These are phyloP conservation scores for Talaromyces sp. DNA, from an alignment of 2,329 filamentous ascomycete species.

Conservation along the genomic window DNA sequence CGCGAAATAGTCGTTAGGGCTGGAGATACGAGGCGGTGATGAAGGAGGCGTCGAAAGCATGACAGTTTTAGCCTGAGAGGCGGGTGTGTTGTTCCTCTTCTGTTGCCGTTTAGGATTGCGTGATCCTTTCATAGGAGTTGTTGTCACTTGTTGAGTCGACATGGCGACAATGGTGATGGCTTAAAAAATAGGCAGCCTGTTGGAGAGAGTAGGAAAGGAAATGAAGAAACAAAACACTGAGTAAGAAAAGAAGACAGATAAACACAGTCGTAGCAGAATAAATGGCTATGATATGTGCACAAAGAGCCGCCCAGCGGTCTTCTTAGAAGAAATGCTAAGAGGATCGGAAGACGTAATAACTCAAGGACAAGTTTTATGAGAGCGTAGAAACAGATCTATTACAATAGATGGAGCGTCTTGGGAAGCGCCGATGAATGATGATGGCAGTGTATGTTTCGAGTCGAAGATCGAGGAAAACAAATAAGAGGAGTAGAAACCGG, in stretches of 20 bases:
- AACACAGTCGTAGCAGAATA: slow-evolving; percentile 12
- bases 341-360: slow-evolving; percentile 20
- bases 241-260: slow-evolving; percentile 17
- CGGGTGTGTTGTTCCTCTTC: slow-evolving; percentile 33
- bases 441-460: slow-evolving; percentile 7
- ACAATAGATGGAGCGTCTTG: slow-evolving; percentile 1
- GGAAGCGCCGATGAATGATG: slow-evolving; percentile 4
- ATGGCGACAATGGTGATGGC: slow-evolving; percentile 39
- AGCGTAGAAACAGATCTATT: slow-evolving; percentile 2
- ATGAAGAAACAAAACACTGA: slow-evolving; percentile 17
- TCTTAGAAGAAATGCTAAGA: slow-evolving; percentile 11
- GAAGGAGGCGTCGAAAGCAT: slow-evolving; percentile 35
- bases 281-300: slow-evolving; percentile 14
- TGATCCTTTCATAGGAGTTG: slow-evolving; percentile 34
- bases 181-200: slow-evolving; percentile 52
- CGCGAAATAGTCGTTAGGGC: slow-evolving; percentile 30
- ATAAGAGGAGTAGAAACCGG: slow-evolving; percentile 3
- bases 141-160: slow-evolving; percentile 43
- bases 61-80: slow-evolving; percentile 27
- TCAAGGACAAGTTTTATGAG: not conserved
- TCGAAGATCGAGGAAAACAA: slow-evolving; percentile 9
- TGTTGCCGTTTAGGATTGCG: slow-evolving; percentile 36
- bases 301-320: slow-evolving; percentile 19
- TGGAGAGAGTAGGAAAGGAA: slow-evolving; percentile 31
- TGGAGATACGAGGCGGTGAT: slow-evolving; percentile 31